phyloP scores from a whole-genome alignment of 2,329 filamentous ascomycete species.

The Aspergillus glaucus region DNA sequence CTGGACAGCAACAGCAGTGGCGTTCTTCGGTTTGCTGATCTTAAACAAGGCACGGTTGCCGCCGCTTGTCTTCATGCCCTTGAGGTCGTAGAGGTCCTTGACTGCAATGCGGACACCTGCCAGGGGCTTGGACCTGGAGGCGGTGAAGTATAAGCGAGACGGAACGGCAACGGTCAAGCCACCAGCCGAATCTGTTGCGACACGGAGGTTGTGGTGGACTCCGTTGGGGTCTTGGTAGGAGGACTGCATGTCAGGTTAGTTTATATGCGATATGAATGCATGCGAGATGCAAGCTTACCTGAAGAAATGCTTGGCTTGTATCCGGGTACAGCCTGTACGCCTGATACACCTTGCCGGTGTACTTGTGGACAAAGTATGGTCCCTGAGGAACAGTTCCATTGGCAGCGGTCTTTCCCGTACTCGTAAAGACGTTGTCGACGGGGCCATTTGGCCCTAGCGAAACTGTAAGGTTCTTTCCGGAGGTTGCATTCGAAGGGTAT shows the following conservation, averaged over 20 bases:
- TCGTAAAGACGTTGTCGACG: not conserved
- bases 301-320: not conserved
- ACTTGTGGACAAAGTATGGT: not conserved
- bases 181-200: not conserved
- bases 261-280: too few relatives aligned
- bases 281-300: not conserved
- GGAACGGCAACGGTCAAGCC: conserved; percentile 6
- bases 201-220: not conserved
- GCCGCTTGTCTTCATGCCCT: conserved; percentile 27
- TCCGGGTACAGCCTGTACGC: not conserved
- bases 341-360: not conserved
- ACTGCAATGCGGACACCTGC: conserved; percentile 29
- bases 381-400: not conserved
- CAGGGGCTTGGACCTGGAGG: conserved; percentile 25
- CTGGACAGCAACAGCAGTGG: conserved; percentile 27
- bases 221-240: not conserved
- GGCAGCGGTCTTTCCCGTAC: not conserved
- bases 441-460: not conserved
- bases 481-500: not conserved
- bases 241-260: not conserved
- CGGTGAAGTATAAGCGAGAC: conserved; percentile 5
- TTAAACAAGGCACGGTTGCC: conserved; percentile 27
- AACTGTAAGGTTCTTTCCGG: too few relatives aligned
- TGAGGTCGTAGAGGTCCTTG: conserved; percentile 33
- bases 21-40: conserved; percentile 17